phyloP scores from a whole-genome alignment of 176 grass and related monocot genomes.

The Miscanthus lutarioriparius region DNA sequence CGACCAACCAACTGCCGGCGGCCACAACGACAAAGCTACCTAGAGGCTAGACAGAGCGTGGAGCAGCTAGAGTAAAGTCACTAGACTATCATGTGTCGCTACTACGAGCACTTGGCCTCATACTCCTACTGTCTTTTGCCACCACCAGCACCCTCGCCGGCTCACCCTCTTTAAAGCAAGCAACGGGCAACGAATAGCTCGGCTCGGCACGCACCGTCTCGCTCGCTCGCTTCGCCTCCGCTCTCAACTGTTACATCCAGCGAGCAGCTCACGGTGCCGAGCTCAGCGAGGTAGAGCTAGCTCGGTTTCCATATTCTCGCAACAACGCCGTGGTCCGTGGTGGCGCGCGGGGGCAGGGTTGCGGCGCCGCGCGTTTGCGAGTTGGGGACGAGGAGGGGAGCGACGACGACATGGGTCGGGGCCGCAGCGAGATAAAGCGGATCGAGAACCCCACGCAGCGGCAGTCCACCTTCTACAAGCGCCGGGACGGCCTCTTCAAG shows the following conservation, averaged over 20 bases:
- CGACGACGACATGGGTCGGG: conserved; percentile 57
- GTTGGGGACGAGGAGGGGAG: too few relatives aligned
- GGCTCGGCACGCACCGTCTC: neutral
- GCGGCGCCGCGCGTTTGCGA: too few relatives aligned
- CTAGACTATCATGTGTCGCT: conserved; percentile 40
- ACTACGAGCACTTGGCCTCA: neutral
- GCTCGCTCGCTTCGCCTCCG: neutral
- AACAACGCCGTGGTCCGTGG: conserved; percentile 15
- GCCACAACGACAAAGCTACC: neutral
- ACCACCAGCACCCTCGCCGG: neutral
- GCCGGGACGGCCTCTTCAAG: conserved; percentile 97
- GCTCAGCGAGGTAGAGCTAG: too few relatives aligned
- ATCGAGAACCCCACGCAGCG: conserved; percentile 94
- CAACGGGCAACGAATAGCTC: neutral
- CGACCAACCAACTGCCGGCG: neutral
- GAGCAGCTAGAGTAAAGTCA: neutral
- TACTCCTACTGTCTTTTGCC: too few relatives aligned
- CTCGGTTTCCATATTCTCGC: conserved; percentile 58
- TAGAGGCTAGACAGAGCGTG: neutral
- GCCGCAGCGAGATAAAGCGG: conserved; percentile 98
- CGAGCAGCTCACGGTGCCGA: neutral
- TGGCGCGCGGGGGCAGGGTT: neutral
- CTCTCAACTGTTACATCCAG: conserved; percentile 21
- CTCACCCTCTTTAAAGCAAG: neutral
- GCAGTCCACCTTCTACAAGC: conserved; percentile 99